Conservation (phyloP, 208 protist species). For the Wallacemonas sp. region DNA sequence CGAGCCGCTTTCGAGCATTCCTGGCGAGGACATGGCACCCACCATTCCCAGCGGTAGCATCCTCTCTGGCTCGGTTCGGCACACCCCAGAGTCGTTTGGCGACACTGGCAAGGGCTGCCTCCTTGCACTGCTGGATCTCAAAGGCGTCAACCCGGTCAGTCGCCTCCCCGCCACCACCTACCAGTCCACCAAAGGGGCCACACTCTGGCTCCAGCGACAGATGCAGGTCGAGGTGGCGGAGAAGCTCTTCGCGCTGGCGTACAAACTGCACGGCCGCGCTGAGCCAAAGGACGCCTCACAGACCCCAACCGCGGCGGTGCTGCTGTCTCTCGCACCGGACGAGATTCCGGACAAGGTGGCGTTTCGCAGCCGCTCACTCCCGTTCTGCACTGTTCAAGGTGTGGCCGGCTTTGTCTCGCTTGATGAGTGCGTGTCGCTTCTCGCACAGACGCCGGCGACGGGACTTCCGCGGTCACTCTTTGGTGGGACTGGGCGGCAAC, state of each 20-base stretch:
- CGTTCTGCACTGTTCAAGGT: constrained; percentile 55
- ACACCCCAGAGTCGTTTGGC: constrained; percentile 63
- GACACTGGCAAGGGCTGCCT: constrained; percentile 82
- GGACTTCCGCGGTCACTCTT: constrained; percentile 67
- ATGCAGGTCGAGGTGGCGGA: constrained; percentile 76
- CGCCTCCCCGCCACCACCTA: constrained; percentile 60
- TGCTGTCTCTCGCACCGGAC: constrained; percentile 42
- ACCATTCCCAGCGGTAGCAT: constrained; percentile 14
- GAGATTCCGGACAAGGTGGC: constrained; percentile 69
- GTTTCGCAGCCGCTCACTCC: constrained; percentile 55
- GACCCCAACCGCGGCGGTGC: constrained; percentile 26
- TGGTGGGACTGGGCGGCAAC: constrained; percentile 20
- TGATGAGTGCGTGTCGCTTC: constrained; percentile 45
- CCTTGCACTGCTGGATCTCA: constrained; percentile 80
- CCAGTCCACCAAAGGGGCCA: constrained; percentile 54
- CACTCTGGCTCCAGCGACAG: constrained; percentile 71
- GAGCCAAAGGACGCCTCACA: constrained; percentile 19
- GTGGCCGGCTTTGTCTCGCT: constrained; percentile 54
- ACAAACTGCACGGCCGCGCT: constrained; percentile 40
- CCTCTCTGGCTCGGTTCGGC: constrained; percentile 28
- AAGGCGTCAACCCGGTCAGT: constrained; percentile 74
- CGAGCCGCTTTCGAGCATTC: constrained; percentile 25
- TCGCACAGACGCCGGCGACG: constrained; percentile 62
- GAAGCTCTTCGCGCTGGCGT: constrained; percentile 63
- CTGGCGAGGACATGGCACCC: constrained; percentile 26